phyloP scores from a whole-genome alignment of 1,284 basidiomycete genomes.

The Naganishia liquefaciens region DNA sequence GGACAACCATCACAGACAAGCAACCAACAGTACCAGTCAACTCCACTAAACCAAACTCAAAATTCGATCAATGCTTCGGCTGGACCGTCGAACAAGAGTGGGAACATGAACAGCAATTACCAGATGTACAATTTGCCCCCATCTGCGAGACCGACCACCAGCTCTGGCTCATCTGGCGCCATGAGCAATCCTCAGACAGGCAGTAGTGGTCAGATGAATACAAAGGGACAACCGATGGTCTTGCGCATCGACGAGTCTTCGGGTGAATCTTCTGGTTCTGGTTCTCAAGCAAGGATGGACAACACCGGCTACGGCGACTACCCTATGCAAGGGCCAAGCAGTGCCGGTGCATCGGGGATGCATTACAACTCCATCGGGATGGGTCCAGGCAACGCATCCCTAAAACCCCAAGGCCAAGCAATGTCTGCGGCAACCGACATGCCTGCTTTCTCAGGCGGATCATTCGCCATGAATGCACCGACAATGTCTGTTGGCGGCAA shows the following conservation, averaged over 20 bases:
- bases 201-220: neutral
- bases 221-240: neutral
- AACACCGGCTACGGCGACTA: slow-evolving; percentile 10
- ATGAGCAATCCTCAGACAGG: slow-evolving; percentile 1
- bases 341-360: neutral
- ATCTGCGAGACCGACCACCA: slow-evolving; percentile 13
- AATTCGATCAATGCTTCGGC: neutral
- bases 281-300: neutral
- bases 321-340: neutral
- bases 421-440: slow-evolving; percentile 5
- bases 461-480: slow-evolving; percentile 4
- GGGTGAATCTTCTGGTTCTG: neutral
- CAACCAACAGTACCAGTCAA: too few relatives aligned
- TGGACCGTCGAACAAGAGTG: neutral
- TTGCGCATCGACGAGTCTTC: neutral
- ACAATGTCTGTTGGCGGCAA: neutral
- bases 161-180: slow-evolving; percentile 14
- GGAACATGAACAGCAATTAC: slow-evolving; percentile 10
- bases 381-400: neutral
- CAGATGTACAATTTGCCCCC: slow-evolving; percentile 23
- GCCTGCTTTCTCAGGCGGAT: slow-evolving; percentile 15
- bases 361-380: neutral
- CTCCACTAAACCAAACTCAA: too few relatives aligned
- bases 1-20: too few relatives aligned
- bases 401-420: slow-evolving; percentile 4